Percentiles rank a stretch among this genome's conserved stretches.
phyloP scores from a whole-genome alignment of 345 rosid species.

The Pugionium dolabratum region DNA sequence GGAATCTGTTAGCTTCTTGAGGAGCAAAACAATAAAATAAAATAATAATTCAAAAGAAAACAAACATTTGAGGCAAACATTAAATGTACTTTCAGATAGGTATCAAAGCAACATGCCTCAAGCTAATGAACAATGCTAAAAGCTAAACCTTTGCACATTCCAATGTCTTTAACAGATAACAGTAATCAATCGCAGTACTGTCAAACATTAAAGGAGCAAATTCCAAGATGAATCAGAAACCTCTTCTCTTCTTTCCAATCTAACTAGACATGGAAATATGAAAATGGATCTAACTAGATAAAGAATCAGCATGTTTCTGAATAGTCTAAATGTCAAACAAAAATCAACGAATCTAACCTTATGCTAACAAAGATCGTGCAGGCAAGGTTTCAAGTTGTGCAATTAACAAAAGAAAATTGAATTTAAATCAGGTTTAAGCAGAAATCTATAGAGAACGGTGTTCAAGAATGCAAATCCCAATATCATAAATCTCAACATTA shows the following conservation, averaged over 20 bases:
- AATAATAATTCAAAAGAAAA: conserved; percentile 5
- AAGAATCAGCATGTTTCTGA: neutral
- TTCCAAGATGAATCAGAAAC: neutral
- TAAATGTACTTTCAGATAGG: conserved; percentile 30
- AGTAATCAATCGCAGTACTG: conserved; percentile 32
- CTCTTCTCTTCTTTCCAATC: conserved; percentile 11
- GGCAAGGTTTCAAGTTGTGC: conserved; percentile 19
- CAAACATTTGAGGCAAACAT: conserved; percentile 26
- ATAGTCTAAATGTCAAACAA: neutral
- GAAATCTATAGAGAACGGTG: conserved; percentile 6
- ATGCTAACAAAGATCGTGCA: conserved; percentile 24
- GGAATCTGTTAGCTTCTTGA: conserved; percentile 17
- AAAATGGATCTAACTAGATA: conserved; percentile 26
- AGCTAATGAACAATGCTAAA: conserved; percentile 35
- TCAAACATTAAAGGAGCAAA: conserved; percentile 31
- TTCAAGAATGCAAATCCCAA: conserved; percentile 17
- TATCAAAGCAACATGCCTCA: conserved; percentile 21
- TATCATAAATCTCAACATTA: conserved; percentile 22
- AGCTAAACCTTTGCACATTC: conserved; percentile 28
- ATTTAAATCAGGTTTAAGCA: conserved; percentile 15
- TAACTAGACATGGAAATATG: conserved; percentile 24
- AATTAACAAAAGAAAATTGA: neutral
- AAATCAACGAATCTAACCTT: conserved; percentile 16
- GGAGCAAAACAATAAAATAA: conserved; percentile 16
- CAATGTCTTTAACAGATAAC: conserved; percentile 26